Conservation (phyloP, 768 basidiomycete genomes). For the Trametes cubensis region DNA sequence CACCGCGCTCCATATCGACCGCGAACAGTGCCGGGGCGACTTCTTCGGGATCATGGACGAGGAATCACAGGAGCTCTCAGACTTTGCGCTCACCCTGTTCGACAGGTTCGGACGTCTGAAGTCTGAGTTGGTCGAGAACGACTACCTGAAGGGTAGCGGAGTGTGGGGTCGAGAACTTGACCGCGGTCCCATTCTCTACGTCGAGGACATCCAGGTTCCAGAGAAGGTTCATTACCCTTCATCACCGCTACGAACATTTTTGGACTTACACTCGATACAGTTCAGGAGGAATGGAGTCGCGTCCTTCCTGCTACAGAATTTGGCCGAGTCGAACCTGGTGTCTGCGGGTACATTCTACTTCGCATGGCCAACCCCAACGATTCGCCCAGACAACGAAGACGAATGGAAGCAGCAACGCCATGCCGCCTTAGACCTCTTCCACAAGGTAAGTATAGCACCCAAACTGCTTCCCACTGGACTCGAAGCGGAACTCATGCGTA, state of each 20-base stretch:
- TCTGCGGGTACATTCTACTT: conserved; percentile 6
- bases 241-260: too few species aligned
- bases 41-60: conserved; percentile 33
- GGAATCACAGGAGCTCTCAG: conserved; percentile 35
- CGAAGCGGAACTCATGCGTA: not conserved
- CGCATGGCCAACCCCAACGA: conserved; percentile 19
- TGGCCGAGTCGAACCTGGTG: conserved; percentile 15
- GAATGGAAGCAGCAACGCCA: conserved; percentile 6
- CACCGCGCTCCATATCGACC: conserved; percentile 16
- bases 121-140: conserved; percentile 31
- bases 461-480: not conserved
- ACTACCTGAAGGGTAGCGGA: conserved; percentile 36
- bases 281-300: conserved; percentile 18
- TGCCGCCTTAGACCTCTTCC: conserved; percentile 17
- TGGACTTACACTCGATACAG: not conserved
- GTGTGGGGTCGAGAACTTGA: conserved; percentile 38
- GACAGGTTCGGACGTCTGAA: conserved; percentile 34
- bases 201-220: conserved; percentile 32
- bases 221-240: conserved; percentile 24
- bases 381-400: not conserved
- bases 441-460: conserved; percentile 18
- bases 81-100: conserved; percentile 36
- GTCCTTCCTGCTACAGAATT: conserved; percentile 10
- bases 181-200: conserved; percentile 33
- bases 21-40: not conserved